These are phyloP conservation scores for Penicillium paxilli DNA, from an alignment of 495 filamentous ascomycete genomes.

Conservation along the genomic window DNA sequence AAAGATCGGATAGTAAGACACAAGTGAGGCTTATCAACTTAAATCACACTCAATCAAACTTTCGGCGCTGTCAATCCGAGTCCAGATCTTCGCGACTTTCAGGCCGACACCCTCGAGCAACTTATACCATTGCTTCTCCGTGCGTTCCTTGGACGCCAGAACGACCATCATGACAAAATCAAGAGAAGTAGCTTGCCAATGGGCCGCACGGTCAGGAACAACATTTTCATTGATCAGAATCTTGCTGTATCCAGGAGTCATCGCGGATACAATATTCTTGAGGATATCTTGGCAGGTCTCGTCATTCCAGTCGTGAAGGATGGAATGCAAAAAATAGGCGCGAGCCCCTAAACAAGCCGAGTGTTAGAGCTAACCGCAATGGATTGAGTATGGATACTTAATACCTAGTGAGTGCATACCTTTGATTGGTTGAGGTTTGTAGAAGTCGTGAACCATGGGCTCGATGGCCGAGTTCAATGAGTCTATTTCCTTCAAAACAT, in stretches of 20 bases:
- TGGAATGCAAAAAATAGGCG: constrained; percentile 38
- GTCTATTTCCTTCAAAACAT: constrained; percentile 12
- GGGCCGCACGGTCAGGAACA: constrained; percentile 26
- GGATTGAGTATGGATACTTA: too few species aligned
- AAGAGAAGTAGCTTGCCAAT: constrained; percentile 14
- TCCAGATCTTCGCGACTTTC: constrained; percentile 9
- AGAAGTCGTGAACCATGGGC: constrained; percentile 49
- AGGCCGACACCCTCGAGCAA: constrained; percentile 41
- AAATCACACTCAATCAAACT: background rate
- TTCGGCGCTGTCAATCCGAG: background rate
- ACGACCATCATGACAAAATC: constrained; percentile 36
- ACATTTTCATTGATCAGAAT: constrained; percentile 36
- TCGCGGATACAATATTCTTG: constrained; percentile 27
- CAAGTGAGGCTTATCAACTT: too few species aligned
- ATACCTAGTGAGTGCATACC: too few species aligned
- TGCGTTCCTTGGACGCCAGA: constrained; percentile 29
- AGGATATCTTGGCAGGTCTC: constrained; percentile 41
- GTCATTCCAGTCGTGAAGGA: constrained; percentile 51
- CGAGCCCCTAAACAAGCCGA: constrained; percentile 31
- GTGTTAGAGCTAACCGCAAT: too few species aligned
- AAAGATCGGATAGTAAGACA: too few species aligned
- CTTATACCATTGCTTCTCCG: constrained; percentile 37
- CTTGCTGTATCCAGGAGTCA: constrained; percentile 41
- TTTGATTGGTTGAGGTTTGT: constrained; percentile 42
- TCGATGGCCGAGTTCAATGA: constrained; percentile 29